Percentiles rank a stretch among this genome's conserved stretches.
phyloP scores from a whole-genome alignment of 768 basidiomycete genomes.

The Ramaria sp. region DNA sequence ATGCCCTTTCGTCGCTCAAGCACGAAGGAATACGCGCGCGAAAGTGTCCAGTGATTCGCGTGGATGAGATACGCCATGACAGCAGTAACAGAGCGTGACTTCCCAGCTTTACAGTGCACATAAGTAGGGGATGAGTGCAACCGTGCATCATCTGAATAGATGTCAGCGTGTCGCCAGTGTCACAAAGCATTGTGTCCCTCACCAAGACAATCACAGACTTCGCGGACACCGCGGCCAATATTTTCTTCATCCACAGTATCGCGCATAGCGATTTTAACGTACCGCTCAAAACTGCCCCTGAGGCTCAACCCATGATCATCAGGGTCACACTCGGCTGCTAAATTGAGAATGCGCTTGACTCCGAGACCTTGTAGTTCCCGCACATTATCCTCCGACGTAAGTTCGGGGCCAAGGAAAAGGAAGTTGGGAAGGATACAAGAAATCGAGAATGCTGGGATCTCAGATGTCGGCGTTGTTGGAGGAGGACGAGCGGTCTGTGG shows the following conservation, averaged over 20 bases:
- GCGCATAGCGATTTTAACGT: constrained; percentile 82
- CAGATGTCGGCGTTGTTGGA: constrained; percentile 44
- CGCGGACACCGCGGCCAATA: constrained; percentile 67
- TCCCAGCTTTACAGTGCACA: constrained; percentile 94
- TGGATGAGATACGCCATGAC: constrained; percentile 98
- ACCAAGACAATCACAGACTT: constrained; percentile 85
- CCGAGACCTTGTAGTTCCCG: constrained; percentile 62
- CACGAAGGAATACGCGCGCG: constrained; percentile 84
- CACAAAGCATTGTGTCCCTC: constrained; percentile 22
- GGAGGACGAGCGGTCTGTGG: constrained; percentile 53
- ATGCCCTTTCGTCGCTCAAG: constrained; percentile 89
- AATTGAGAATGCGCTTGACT: constrained; percentile 81
- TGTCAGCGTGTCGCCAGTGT: background rate
- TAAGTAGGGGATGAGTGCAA: constrained; percentile 84
- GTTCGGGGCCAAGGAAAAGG: constrained; percentile 85
- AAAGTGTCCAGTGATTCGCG: constrained; percentile 93
- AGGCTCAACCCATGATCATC: constrained; percentile 66
- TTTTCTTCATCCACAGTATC: constrained; percentile 94
- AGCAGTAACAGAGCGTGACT: constrained; percentile 90
- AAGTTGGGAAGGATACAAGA: constrained; percentile 89
- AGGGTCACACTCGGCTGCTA: constrained; percentile 80
- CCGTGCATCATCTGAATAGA: constrained; percentile 69
- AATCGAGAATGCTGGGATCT: constrained; percentile 60
- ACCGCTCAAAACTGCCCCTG: constrained; percentile 66
- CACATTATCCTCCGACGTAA: constrained; percentile 64